These are phyloP conservation scores for Clitopilus passeckerianus DNA, from an alignment of 768 basidiomycete species.

Conservation along the genomic window DNA sequence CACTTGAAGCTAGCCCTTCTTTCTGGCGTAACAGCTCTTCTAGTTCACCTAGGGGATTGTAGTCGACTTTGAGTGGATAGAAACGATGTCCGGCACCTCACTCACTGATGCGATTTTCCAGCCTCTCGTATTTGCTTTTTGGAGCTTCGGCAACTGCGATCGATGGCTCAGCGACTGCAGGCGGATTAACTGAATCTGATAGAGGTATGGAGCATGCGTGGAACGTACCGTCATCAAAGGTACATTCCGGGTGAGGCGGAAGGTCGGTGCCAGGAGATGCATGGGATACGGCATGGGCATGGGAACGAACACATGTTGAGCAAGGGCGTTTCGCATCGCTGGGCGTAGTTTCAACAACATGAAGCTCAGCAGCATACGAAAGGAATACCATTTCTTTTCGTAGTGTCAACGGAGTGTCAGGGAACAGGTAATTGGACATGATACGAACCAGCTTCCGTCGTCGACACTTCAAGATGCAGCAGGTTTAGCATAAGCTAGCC, in stretches of 20 bases:
- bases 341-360: conserved; percentile 2
- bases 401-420: neutral
- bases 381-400: conserved; percentile 53
- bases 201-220: neutral
- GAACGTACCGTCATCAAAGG: conserved; percentile 64
- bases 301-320: conserved; percentile 72
- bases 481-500: conserved; percentile 11
- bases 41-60: conserved; percentile 48
- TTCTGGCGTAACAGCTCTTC: conserved; percentile 63
- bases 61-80: neutral
- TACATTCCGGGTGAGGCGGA: conserved; percentile 61
- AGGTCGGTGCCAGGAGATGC: conserved; percentile 50
- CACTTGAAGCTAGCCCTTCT: conserved; percentile 21
- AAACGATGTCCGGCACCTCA: conserved; percentile 5
- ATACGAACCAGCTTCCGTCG: conserved; percentile 62
- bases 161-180: conserved; percentile 35
- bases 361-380: conserved; percentile 4
- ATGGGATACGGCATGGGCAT: conserved; percentile 63
- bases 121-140: conserved; percentile 54
- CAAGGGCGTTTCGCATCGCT: conserved; percentile 78
- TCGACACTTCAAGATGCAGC: conserved; percentile 48
- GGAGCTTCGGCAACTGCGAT: conserved; percentile 40
- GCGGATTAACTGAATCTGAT: neutral
- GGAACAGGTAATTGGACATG: conserved; percentile 4
- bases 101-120: conserved; percentile 69